phyloP scores from a whole-genome alignment of 2,329 filamentous ascomycete species.

The Trichoderma koningii region DNA sequence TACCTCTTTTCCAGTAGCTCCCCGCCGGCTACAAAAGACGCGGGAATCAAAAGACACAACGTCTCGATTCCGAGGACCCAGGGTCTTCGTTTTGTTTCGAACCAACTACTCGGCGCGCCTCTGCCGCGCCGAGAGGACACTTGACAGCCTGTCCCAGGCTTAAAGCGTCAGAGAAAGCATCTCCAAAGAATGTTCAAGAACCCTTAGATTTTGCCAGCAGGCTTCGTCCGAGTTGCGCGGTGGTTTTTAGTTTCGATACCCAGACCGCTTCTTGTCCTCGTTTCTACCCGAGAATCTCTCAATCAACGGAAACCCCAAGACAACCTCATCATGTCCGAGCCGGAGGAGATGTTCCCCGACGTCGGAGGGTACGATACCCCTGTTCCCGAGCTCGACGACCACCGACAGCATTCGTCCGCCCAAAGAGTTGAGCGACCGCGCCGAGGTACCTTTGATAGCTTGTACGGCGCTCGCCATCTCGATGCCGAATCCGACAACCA shows the following conservation, averaged over 20 bases:
- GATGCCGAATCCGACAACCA: slow-evolving; percentile 42
- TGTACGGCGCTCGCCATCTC: slow-evolving; percentile 57
- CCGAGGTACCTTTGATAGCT: slow-evolving; percentile 73
- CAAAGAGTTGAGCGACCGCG: slow-evolving; percentile 63
- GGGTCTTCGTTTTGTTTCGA: slow-evolving; percentile 37
- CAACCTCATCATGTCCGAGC: slow-evolving; percentile 63
- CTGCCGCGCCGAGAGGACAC: slow-evolving; percentile 42
- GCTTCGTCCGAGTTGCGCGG: slow-evolving; percentile 26
- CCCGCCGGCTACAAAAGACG: slow-evolving; percentile 5
- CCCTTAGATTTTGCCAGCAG: slow-evolving; percentile 38
- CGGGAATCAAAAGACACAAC: not conserved
- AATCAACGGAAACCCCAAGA: slow-evolving; percentile 10
- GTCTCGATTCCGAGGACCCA: slow-evolving; percentile 1
- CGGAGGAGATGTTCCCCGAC: slow-evolving; percentile 60
- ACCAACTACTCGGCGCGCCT: slow-evolving; percentile 41
- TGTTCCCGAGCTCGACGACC: slow-evolving; percentile 82
- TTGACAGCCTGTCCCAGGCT: slow-evolving; percentile 11
- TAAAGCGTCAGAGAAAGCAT: slow-evolving; percentile 2
- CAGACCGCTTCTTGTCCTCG: slow-evolving; percentile 12
- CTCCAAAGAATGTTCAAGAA: slow-evolving; percentile 37
- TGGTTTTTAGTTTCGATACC: not conserved
- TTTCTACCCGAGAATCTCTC: slow-evolving; percentile 18
- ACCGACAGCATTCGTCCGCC: slow-evolving; percentile 66
- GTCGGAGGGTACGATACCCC: slow-evolving; percentile 68
- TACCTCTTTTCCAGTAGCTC: not conserved